Base-by-base conservation (phyloP, 345 rosid species). In the Acer saccharum region DNA sequence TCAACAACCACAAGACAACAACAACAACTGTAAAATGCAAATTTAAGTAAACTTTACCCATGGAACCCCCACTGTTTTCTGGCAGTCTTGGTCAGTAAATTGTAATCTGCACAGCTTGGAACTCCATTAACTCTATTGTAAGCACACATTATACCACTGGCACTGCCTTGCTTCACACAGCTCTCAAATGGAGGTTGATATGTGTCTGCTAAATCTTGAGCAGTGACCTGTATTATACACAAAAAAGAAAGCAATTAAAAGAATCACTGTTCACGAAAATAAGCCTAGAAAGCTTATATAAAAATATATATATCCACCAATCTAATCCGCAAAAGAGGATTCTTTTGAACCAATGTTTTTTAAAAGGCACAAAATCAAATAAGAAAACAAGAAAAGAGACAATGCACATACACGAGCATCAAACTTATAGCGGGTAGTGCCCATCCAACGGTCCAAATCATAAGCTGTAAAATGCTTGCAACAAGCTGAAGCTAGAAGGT, bases 391-490 rank as follows among this genome's bases (percentile, higher is more conserved):
- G 12, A 27, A 65, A 66, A 65, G 35, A 32, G 35, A 32, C 35
- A 4, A 35, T 35, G 39, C 39, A 68, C 73, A 69, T 91, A 93
- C 98, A 79, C 78, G 84, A 65, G 98, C 98, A 84, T 93, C 90
- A 39, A 90, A 95, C 74, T 81, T 89, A 75, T 86, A 90, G 9
- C 98, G 92, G 74, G 84, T 88, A 29, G 82, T 29, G 50, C 90
- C 95, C 79, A 89, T 90, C 98, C 98, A 93, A 16, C 85, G 83
- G 57, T 95, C 98, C 88, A 93, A 81, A 88, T 95, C 98, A 69
- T 95, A 95, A 57, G 98, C 98, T 0, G 97, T 92, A 68, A 91
- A 93, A 83, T 95, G 98, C 83, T 93, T 95, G 84, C 95, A 93
- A 74, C 93, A 92, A 73, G 95, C 91, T 32, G 97, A 92, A 32